Evolutionary conservation across 2,329 filamentous ascomycete genomes (phyloP), one percentile per base, ranked within the genome.

Genomic region (Chlorencoelia australis): DNA sequence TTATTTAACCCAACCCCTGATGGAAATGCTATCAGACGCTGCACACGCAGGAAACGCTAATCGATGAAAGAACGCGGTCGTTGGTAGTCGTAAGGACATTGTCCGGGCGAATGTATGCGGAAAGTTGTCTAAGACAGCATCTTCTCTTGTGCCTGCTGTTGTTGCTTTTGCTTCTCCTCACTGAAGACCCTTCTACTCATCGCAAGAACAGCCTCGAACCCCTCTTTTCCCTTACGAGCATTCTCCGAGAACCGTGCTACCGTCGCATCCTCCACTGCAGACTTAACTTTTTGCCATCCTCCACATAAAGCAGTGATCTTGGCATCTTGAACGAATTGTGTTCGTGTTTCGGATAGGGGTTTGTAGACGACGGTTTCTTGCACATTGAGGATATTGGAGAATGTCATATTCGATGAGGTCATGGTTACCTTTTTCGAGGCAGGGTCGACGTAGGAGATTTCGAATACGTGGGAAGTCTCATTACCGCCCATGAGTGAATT

Each of bases 271-370:
- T 98, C 91, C 52, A 98, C 93, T 58, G 80, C 85, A 64, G 91
- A 94, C 69, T 86, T 91, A 58, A 96, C 87, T 57, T 87, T 86
- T 64, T 95, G 85, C 88, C 91, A 98, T 44, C 91, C 91, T 49
- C 91, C 89, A 60, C 87, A 94, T 7, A 96, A 68, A 1, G 91
- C 91, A 2, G 88, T 94, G 57, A 98, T 89, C 62, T 88, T 78
- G 25, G 91, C 91, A 43, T 86, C 79, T 66, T 98, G 91, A 31
- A 77, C 70, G 57, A 98, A 96, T 45, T 81, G 72, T 3, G 91
- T 98, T 24, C 62, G 72, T 69, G 55, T 60, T 60, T 58, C 60
- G 53, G 57, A 45, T 46, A 62, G 53, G 1, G 86, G 87, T 49
- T 72, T 70, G 65, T 96, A 96, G 38, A 82, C 68, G 45, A 95